Percentiles rank a stretch among this genome's conserved stretches.
Evolutionary conservation across 2,329 filamentous ascomycete genomes (phyloP).

Genomic region (Triangularia setosa): DNA sequence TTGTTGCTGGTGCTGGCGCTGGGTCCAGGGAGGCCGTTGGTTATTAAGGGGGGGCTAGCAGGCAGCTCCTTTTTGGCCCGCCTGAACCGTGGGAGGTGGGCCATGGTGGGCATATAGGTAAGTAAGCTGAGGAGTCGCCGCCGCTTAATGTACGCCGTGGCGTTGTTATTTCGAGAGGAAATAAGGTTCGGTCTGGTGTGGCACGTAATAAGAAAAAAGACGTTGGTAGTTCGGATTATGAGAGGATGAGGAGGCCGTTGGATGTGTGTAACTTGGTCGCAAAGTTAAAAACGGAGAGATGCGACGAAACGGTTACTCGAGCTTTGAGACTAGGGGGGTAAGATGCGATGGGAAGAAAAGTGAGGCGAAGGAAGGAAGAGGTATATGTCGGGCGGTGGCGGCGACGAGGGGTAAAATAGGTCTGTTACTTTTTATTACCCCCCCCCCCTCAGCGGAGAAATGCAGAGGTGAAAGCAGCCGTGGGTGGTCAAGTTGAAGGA

Average conservation of each 20-base stretch:
- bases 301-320: too few species aligned
- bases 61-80: constrained; percentile 29
- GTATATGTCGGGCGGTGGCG: not conserved
- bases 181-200: not conserved
- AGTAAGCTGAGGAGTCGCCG: not conserved
- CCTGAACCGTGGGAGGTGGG: constrained; percentile 31
- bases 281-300: not conserved
- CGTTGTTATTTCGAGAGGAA: not conserved
- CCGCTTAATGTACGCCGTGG: not conserved
- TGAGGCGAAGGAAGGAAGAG: not conserved
- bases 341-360: not conserved
- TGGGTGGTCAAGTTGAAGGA: not conserved
- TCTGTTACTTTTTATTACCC: not conserved
- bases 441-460: not conserved
- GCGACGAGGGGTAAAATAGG: constrained; percentile 7
- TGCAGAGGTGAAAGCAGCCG: too few species aligned
- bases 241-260: not conserved
- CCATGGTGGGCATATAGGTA: constrained; percentile 23
- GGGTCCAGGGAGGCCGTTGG: constrained; percentile 13
- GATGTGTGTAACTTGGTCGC: too few species aligned
- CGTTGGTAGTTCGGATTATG: not conserved
- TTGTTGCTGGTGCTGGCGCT: not conserved
- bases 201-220: not conserved
- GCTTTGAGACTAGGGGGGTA: not conserved
- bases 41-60: constrained; percentile 23